Base-by-base conservation (phyloP, 345 rosid species). In the Conringia planisiliqua region DNA sequence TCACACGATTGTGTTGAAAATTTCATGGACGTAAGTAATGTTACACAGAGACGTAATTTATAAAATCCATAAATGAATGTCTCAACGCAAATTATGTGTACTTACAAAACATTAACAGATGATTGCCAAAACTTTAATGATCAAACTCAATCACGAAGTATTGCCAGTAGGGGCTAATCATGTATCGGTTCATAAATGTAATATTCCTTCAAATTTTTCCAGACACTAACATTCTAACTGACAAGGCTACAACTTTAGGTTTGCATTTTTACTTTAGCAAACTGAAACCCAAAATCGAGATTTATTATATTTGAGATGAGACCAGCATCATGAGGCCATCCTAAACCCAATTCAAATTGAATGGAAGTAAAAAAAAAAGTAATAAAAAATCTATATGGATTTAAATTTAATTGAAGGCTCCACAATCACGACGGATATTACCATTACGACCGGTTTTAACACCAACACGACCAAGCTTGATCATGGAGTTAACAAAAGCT, bases 401-500 rank as follows among this genome's bases (percentile, higher is more conserved):
- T 26, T 14, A 13, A 27, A 51, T 6, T 79, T 72, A 84, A 36
- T 87, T 85, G 32, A 91, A 80, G 38, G 63, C 95, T 4, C 55
- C 82, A 58, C 97, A 91, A 36, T 86, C 82, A 4, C 59, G 78
- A 33, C 97, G 95, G 44, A 89, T 85, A 33, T 87, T 85, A 6
- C 97, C 95, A 13, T 78, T 82, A 7, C 14, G 36, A 10, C 88
- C 87, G 1, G 87, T 84, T 83, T 91, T 87, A 59, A 89, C 88
- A 33, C 91, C 91, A 40, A 86, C 87, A 33, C 95, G 84, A 10
- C 95, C 97, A 71, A 91, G 71, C 73, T 84, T 91, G 12, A 83
- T 87, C 62, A 91, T 91, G 38, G 97, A 90, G 8, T 77, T 39
- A 51, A 42, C 5, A 8, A 91, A 91, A 64, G 97, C 97, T 1